A percentile compares a stretch with the other conserved stretches of the same genome.
These are phyloP conservation scores for Lathyrus aphaca DNA, from an alignment of 306 rosid species.

Conservation along the genomic window DNA sequence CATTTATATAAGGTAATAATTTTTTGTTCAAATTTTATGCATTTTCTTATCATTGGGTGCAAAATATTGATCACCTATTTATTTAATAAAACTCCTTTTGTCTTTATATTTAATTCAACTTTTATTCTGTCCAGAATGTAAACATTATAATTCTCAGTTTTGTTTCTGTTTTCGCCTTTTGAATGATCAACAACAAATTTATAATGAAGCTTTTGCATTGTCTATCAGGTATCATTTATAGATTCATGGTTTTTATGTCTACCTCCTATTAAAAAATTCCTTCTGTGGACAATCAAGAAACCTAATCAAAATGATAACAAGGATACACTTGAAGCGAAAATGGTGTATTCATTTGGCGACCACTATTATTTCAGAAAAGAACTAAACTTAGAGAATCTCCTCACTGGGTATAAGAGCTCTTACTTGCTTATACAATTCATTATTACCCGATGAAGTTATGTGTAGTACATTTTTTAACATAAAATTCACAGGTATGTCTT, in stretches of 20 bases:
- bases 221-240: slow-evolving; percentile 72
- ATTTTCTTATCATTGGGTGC: slow-evolving; percentile 11
- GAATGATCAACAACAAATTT: slow-evolving; percentile 3
- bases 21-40: slow-evolving; percentile 35
- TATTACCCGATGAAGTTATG: slow-evolving; percentile 5
- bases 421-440: slow-evolving; percentile 28
- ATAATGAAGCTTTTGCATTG: slow-evolving; percentile 1
- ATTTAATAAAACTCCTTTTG: not conserved
- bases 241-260: slow-evolving; percentile 71
- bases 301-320: slow-evolving; percentile 48
- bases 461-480: slow-evolving; percentile 10
- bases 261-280: slow-evolving; percentile 63
- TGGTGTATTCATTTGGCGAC: slow-evolving; percentile 82
- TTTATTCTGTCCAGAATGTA: not conserved
- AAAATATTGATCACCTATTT: slow-evolving; percentile 17
- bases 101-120: not conserved
- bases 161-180: slow-evolving; percentile 33
- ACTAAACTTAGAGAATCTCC: slow-evolving; percentile 71
- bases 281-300: slow-evolving; percentile 75
- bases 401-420: slow-evolving; percentile 68
- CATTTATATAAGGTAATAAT: slow-evolving; percentile 66
- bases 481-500: slow-evolving; percentile 61
- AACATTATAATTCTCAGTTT: not conserved
- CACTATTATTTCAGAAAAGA: slow-evolving; percentile 95
- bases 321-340: slow-evolving; percentile 54